Conservation (phyloP, 208 protist genomes). For the Leishmania martiniquensis region DNA sequence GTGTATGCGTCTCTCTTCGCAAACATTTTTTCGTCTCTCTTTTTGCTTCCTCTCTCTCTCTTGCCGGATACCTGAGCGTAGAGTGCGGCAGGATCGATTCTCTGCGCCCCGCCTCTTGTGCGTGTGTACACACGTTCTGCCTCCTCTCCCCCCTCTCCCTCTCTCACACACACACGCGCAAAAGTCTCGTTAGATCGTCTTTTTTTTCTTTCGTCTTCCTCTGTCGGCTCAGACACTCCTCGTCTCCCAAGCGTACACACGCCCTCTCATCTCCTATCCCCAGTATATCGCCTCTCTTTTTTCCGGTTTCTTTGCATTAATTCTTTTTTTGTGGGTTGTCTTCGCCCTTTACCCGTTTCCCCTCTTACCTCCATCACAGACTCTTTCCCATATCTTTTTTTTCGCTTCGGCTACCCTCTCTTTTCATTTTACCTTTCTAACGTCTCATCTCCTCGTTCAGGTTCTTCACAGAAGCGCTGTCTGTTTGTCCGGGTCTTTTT, state of each 20-base stretch:
- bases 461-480: background rate
- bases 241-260: background rate
- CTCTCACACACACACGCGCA: background rate
- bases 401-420: too few species aligned
- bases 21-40: background rate
- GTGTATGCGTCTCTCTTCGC: background rate
- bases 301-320: background rate
- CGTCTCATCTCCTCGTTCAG: background rate
- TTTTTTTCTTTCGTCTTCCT: too few species aligned
- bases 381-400: background rate
- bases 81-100: too few species aligned
- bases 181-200: background rate
- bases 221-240: too few species aligned
- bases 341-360: background rate
- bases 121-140: background rate
- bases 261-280: background rate
- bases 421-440: background rate
- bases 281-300: background rate
- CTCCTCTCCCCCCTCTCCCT: too few species aligned
- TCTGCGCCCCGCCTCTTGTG: background rate
- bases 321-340: background rate
- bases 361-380: background rate
- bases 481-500: background rate
- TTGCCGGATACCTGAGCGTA: background rate
- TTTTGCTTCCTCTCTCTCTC: background rate